Conservation (phyloP, 371 early-diverging fungal genomes). For the Mucor plumbeus region DNA sequence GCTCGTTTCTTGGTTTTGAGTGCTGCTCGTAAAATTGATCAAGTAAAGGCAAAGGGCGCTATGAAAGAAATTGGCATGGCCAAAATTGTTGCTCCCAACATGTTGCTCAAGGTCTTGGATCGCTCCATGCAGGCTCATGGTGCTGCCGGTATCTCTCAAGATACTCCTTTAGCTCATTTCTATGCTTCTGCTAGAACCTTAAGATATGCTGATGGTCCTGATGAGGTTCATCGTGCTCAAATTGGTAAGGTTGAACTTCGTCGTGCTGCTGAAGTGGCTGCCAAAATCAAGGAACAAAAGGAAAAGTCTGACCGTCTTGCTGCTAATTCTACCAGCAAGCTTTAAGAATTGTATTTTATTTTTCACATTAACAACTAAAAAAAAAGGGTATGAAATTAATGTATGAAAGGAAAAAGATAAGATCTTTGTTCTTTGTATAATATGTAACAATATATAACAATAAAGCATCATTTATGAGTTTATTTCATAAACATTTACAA, state of each 20-base stretch:
- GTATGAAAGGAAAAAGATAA: not conserved
- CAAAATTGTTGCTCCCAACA: conserved; percentile 83
- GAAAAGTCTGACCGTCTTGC: conserved; percentile 33
- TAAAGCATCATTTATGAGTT: not conserved
- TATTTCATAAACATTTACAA: too few species aligned
- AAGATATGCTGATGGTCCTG: conserved; percentile 88
- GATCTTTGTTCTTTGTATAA: conserved; percentile 2
- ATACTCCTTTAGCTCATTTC: conserved; percentile 84
- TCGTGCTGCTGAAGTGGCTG: conserved; percentile 45
- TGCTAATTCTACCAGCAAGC: conserved; percentile 21
- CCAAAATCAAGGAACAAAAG: conserved; percentile 39
- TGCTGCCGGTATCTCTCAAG: conserved; percentile 88
- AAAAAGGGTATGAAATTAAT: not conserved
- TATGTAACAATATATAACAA: not conserved
- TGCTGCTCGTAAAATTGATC: conserved; percentile 92
- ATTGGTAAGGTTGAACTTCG: conserved; percentile 54
- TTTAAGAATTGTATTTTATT: conserved; percentile 11
- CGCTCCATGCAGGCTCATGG: conserved; percentile 94
- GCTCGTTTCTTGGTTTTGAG: conserved; percentile 87
- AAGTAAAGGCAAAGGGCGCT: conserved; percentile 84
- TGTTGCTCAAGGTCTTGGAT: conserved; percentile 77
- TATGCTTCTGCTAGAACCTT: conserved; percentile 86
- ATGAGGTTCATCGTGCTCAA: conserved; percentile 46
- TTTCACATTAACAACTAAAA: not conserved
- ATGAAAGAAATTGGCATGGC: conserved; percentile 94